Base-by-base conservation (phyloP, 1,284 basidiomycete species). In the Cerioporus squamosus region DNA sequence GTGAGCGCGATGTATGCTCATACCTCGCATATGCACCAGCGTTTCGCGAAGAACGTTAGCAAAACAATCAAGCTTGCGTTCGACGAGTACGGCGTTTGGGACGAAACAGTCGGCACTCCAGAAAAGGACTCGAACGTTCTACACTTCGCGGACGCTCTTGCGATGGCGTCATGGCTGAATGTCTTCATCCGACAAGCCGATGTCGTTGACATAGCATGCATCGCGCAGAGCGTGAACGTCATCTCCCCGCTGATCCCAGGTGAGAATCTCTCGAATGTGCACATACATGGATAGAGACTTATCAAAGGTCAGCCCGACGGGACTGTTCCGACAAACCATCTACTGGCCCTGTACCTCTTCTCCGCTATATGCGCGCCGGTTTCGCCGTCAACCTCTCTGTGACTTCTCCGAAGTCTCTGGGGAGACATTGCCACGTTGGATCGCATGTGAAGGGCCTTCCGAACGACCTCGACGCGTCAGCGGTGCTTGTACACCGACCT, bases 31-130 rank as follows among this genome's bases (percentile, higher is more conserved):
- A n/a, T n/a, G n/a, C n/a, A 22, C 12, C 43, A 69, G 68, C 52
- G 69, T 5, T 61, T 68, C 33, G 57, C 64, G 4, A 62, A 60
- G 48, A 62, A 60, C 20, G 64, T 68, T 8, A 53, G 51, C 45
- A 66, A 65, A 24, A 63, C 64, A 3, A 61, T 71, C 61, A 68
- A 60, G 31, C 55, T 71, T 22, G 67, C 68, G 1, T 88, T 85
- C 59, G 86, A 88, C 61, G 82, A 86, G 63, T 85, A 82, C 78
- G 84, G 84, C 47, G 83, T 84, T 7, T 84, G 82, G 81, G 81
- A 74, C 51, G 73, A 75, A 47, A 69, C 65, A 6, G 57, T 69
- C 22, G 70, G 69, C 5, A 77, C 66, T 44, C 72, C 68, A 68
- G 82, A 80, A 74, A 80, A 81, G 85, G 86, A 0, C 77, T 86